phyloP scores from a whole-genome alignment of 108 stramenopile genomes.

The Fragilariopsis cylindrus region DNA sequence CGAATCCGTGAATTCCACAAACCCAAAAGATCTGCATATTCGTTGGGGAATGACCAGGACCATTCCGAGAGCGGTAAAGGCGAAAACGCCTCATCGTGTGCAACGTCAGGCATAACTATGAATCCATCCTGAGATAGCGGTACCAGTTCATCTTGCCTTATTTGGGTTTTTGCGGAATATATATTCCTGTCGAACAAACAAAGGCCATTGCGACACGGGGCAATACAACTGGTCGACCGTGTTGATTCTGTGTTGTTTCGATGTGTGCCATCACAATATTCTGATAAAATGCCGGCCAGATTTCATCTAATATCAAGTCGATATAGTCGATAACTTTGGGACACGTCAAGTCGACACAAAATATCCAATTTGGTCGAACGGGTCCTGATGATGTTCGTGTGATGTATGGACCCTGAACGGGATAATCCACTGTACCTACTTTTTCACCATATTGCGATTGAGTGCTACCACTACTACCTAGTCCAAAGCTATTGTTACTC shows the following conservation, averaged over 20 bases:
- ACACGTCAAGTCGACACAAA: constrained; percentile 73
- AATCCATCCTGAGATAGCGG: constrained; percentile 34
- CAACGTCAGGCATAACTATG: constrained; percentile 71
- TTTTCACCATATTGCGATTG: constrained; percentile 27
- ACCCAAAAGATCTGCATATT: not conserved
- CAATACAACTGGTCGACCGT: constrained; percentile 17
- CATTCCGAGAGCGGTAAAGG: constrained; percentile 63
- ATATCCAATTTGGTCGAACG: constrained; percentile 42
- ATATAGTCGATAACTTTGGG: constrained; percentile 30
- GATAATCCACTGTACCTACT: constrained; percentile 72
- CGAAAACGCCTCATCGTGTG: constrained; percentile 66
- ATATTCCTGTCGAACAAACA: constrained; percentile 51
- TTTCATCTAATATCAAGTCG: constrained; percentile 28
- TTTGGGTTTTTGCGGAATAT: constrained; percentile 27
- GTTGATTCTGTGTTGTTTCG: constrained; percentile 26
- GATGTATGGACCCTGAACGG: constrained; percentile 64
- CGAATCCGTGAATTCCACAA: constrained; percentile 41
- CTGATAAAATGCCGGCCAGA: constrained; percentile 32
- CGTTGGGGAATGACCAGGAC: constrained; percentile 49
- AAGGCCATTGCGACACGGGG: constrained; percentile 42
- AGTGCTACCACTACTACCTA: constrained; percentile 17
- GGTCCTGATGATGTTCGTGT: constrained; percentile 39
- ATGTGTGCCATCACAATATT: constrained; percentile 25
- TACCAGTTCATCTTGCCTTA: constrained; percentile 1
- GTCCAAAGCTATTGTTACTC: constrained; percentile 32